These are phyloP conservation scores for Kwoniella dejecticola DNA, from an alignment of 768 basidiomycete species.

Conservation along the genomic window DNA sequence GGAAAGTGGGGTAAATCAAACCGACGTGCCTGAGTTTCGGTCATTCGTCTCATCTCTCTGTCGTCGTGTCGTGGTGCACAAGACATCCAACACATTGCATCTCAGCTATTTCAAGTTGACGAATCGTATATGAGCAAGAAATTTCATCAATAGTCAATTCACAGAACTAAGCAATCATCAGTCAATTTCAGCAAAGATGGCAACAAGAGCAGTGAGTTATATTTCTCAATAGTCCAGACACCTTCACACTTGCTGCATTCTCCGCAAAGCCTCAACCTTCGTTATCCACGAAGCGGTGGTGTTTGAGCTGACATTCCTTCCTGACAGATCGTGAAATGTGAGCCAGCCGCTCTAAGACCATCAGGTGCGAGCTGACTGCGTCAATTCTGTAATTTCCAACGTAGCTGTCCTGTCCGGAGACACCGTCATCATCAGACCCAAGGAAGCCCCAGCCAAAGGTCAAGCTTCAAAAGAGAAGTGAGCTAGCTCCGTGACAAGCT, in stretches of 20 bases:
- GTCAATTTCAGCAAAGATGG: slow-evolving; percentile 24
- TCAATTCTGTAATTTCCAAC: not conserved
- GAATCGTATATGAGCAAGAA: no score
- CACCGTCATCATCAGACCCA: slow-evolving; percentile 72
- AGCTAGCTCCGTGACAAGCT: not conserved
- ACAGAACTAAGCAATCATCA: not conserved
- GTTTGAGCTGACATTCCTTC: no score
- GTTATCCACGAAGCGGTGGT: no score
- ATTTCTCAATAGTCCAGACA: no score
- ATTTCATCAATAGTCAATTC: no score
- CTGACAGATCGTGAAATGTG: slow-evolving; percentile 49
- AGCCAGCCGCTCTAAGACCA: not conserved
- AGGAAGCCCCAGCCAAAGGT: slow-evolving; percentile 70
- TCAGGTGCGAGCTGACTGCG: not conserved
- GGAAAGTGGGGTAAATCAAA: not conserved
- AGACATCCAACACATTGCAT: not conserved
- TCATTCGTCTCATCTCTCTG: not conserved
- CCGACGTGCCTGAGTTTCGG: not conserved
- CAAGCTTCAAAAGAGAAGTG: slow-evolving; percentile 89
- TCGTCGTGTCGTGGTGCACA: slow-evolving; percentile 1
- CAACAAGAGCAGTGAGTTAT: slow-evolving; percentile 46
- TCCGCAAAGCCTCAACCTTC: no score
- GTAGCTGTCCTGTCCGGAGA: slow-evolving; percentile 88
- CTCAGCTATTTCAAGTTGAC: not conserved
- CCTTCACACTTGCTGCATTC: no score